Evolutionary conservation across 1,139 yeast genomes (phyloP).

Genomic region (Blastobotrys arbuscula): DNA sequence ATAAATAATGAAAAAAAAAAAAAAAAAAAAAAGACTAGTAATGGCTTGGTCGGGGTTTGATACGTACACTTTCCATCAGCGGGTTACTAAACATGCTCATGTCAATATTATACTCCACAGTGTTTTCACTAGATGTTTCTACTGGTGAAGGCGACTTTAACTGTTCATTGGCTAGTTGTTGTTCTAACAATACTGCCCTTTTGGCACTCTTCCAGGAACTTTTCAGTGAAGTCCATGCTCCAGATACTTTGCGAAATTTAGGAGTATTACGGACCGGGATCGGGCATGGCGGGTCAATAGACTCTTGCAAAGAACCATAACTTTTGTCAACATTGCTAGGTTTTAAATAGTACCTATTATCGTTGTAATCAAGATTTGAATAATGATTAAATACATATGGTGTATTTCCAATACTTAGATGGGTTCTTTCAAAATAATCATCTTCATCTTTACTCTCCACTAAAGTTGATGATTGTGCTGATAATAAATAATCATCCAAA

Average conservation of each 20-base stretch:
- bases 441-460: background rate
- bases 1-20: no score
- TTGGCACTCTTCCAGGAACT: constrained; percentile 1
- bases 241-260: background rate
- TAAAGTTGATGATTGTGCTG: background rate
- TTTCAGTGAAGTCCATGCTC: constrained; percentile 2
- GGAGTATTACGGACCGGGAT: background rate
- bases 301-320: background rate
- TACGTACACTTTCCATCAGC: background rate
- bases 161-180: background rate
- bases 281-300: background rate
- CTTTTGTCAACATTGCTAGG: background rate
- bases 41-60: background rate
- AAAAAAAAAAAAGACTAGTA: no score
- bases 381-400: background rate
- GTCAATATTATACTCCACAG: background rate
- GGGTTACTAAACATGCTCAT: constrained; percentile 1
- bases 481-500: background rate
- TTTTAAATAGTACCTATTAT: background rate
- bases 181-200: constrained; percentile 1
- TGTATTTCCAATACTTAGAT: background rate
- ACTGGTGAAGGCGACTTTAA: background rate
- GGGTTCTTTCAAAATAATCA: background rate
- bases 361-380: background rate
- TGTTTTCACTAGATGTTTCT: background rate